Evolutionary conservation across 2,329 filamentous ascomycete species (phyloP), one percentile per base, ranked within the genome.

Genomic region (Chaetomiaceae sp.): DNA sequence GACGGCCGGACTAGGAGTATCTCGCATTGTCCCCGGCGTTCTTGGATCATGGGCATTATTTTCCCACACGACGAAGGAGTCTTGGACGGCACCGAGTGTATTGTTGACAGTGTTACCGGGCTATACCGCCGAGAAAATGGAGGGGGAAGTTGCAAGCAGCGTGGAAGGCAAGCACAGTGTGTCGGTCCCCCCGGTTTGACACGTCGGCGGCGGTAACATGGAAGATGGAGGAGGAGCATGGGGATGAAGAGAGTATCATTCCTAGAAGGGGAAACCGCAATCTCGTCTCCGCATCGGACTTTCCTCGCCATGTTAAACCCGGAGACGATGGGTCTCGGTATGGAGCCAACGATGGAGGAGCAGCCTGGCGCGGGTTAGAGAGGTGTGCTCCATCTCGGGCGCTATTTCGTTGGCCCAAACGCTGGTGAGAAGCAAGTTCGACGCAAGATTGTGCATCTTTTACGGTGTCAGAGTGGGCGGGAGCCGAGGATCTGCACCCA

Each of bases 231-330:
- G n/a, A n/a, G n/a, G n/a, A n/a, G n/a, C n/a, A n/a, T n/a, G n/a
- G n/a, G n/a, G n/a, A n/a, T n/a, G n/a, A n/a, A n/a, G n/a, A n/a
- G n/a, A n/a, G n/a, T n/a, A n/a, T 33, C 5, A 33, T 13, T 13
- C 30, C 9, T 11, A 11, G 30, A 33, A 33, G 30, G 9, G n/a
- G n/a, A n/a, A n/a, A n/a, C n/a, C n/a, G n/a, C n/a, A n/a, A n/a
- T n/a, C n/a, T n/a, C n/a, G 27, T 32, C 18, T 34, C 36, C 6
- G 16, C 25, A 32, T 21, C 41, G 33, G 47, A 29, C 6, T 29
- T 34, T 30, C 47, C 16, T 29, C 21, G 38, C 41, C 48, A 45
- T 45, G 48, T 46, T 51, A 51, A 33, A 45, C 27, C 48, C 48
- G 41, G 40, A 4, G 40, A 21, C 13, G 36, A 48, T 33, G 14